Base-by-base conservation (phyloP, 257 asterid species). In the Solanum pinnatisectum region DNA sequence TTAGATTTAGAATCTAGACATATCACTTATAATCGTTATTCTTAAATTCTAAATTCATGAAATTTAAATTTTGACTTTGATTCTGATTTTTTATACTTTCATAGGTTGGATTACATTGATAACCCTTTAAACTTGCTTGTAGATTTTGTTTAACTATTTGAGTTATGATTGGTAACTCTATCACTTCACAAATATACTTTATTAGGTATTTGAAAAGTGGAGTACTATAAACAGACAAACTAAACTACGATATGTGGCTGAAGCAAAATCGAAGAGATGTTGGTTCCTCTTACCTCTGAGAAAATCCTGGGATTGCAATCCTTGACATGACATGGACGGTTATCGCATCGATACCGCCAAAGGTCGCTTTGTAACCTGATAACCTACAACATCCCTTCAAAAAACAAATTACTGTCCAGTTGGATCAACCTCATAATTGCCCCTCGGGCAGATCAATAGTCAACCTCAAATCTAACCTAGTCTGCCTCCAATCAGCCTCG, bases 311-410 rank as follows among this genome's bases (percentile, higher is more conserved):
- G 30, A 10, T 20, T 9, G n/a, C 2, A 22, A 12, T n/a, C 72
- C 72, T n/a, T 16, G 32, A 5, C 32, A 10, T 65, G 72, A 65
- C 72, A 10, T 10, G 33, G 16, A n/a, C 32, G 3, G 13, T 12
- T 65, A n/a, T 65, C 14, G 3, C 16, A 4, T 63, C 3, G 16
- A 10, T n/a, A n/a, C 8, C 5, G 0, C 4, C 33, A 10, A 63
- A 10, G 1, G 5, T 11, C 6, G 3, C 15, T 63, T 11, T n/a
- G 15, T 63, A n/a, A 63, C 6, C 1, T 9, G 15, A 10, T 63
- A 63, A 23, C 15, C 1, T 11, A 6, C 1, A 65, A 2, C 0
- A n/a, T 10, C 5, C 0, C 13, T 10, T 32, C 32, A 4, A 2
- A 10, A n/a, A 10, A n/a, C 1, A n/a, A n/a, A 63, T n/a, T 8